Percentiles rank a stretch among this genome's conserved stretches.
phyloP scores from a whole-genome alignment of 163 green algal species.

The Volvox carteri region DNA sequence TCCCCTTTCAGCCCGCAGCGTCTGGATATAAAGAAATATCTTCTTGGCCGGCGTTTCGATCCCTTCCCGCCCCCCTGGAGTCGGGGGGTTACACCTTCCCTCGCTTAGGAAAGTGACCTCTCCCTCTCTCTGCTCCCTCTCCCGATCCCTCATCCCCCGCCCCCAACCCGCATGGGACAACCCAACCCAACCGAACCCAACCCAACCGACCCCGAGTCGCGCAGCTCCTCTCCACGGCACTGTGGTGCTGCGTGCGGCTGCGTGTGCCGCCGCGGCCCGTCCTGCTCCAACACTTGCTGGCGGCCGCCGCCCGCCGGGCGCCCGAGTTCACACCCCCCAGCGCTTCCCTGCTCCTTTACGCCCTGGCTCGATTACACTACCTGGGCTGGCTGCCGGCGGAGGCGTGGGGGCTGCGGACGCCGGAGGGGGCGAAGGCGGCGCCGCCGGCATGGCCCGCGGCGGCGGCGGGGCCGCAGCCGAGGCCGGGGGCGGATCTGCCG shows the following conservation, averaged over 20 bases:
- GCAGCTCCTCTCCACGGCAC: slow-evolving; percentile 14
- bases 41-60: too few relatives aligned
- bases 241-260: slow-evolving; percentile 22
- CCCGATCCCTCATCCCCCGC: background rate
- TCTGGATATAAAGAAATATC: too few relatives aligned
- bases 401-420: background rate
- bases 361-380: background rate
- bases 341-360: slow-evolving; percentile 32
- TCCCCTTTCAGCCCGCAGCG: too few relatives aligned
- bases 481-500: too few relatives aligned
- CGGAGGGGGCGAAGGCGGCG: background rate
- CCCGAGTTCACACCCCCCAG: background rate
- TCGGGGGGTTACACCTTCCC: too few relatives aligned
- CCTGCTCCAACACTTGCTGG: background rate
- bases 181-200: background rate
- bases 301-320: background rate
- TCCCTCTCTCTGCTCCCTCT: background rate
- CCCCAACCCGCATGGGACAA: too few relatives aligned
- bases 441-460: background rate
- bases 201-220: background rate
- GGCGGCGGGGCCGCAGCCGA: background rate
- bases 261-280: background rate
- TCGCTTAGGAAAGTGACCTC: too few relatives aligned
- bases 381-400: background rate
- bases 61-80: too few relatives aligned